Base-by-base conservation (phyloP, 352 stramenopile genomes). In the Globisporangium nodosum region DNA sequence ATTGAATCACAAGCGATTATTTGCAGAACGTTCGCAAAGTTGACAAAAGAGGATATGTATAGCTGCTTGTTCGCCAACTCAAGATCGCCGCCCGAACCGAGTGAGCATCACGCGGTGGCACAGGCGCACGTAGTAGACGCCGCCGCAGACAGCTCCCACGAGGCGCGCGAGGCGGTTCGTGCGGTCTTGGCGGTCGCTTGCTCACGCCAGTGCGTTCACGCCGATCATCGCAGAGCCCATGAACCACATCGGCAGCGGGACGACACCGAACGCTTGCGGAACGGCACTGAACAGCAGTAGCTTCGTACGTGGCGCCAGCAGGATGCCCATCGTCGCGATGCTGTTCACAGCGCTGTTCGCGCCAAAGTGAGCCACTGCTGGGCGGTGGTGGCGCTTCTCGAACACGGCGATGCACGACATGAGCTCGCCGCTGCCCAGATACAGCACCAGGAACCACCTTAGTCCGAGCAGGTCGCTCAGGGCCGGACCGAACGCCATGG, bases 131-230 rank as follows among this genome's bases (percentile, higher is more conserved):
- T 85, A 92, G 68, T 91, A 92, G 31, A 63, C 61, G 4, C 65
- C 76, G 6, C 82, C 82, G 51, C 77, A 76, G 40, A 78, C 65
- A 6, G 85, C 82, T 27, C 85, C 85, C 16, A 71, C 84, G 16
- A 94, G 62, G 56, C 92, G 82, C 3, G 82, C 82, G 56, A 91
- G 78, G 68, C 91, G 82, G 49, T 80, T 82, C 50, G 90, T 87
- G 53, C 73, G 75, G 43, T 88, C 76, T 21, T 70, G 64, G 18
- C 52, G 60, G 42, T 72, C 67, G 39, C 73, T 78, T n/a, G 70
- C 49, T 63, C 79, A 90, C 35, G 73, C 69, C 60, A 90, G 91
- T 46, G 85, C 64, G 58, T 94, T 81, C 40, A 78, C 81, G 49
- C 74, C 76, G 61, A 94, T 88, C 49, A 94, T 91, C 55, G 88